Conservation (phyloP, 164 flowering plant species). For the Buxus sempervirens region DNA sequence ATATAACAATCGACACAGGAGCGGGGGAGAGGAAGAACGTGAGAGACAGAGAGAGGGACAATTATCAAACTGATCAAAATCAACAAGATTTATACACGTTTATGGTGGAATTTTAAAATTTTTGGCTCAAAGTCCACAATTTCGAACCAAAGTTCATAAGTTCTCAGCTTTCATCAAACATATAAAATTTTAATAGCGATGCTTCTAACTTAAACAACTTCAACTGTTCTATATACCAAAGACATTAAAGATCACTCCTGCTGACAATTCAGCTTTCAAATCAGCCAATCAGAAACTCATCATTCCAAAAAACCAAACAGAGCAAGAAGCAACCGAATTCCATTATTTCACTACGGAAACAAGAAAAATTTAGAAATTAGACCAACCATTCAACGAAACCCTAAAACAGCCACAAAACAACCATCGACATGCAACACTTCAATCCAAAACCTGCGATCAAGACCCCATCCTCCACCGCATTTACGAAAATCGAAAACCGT, state of each 20-base stretch:
- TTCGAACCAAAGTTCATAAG: background rate
- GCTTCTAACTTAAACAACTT: background rate
- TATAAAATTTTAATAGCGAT: background rate
- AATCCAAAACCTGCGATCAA: background rate
- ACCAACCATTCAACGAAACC: background rate
- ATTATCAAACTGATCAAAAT: too few relatives aligned
- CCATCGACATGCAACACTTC: background rate
- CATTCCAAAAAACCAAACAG: background rate
- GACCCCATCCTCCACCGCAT: background rate
- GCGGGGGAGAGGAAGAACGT: too few relatives aligned
- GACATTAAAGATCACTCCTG: background rate
- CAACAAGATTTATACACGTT: too few relatives aligned
- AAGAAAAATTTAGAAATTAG: background rate
- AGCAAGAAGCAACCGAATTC: background rate
- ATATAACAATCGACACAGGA: too few relatives aligned
- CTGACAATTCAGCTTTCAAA: too few relatives aligned
- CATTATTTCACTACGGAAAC: background rate
- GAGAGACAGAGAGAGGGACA: too few relatives aligned
- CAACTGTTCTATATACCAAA: background rate
- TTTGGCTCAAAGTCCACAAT: background rate
- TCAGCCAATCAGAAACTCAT: background rate
- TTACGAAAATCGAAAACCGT: background rate
- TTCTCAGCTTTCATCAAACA: background rate
- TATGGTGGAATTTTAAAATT: background rate
- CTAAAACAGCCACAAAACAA: background rate